Base-by-base conservation (phyloP, 2,329 filamentous ascomycete genomes). In the Arthrocladium fulminans region DNA sequence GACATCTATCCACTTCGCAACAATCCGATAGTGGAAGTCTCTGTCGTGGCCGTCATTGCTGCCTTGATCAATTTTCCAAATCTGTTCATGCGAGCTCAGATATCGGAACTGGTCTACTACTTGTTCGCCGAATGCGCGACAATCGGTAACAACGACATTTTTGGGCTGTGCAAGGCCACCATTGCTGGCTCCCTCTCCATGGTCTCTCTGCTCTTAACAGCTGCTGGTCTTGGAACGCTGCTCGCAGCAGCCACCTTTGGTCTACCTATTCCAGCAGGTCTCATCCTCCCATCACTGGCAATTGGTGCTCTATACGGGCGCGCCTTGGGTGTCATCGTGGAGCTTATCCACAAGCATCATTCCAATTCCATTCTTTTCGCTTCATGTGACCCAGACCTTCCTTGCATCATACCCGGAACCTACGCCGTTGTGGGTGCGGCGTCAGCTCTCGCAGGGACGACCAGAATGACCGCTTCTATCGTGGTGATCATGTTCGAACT, bases 401-500 rank as follows among this genome's bases (percentile, higher is more conserved):
- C 83, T 6, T 98, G 92, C 67, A 81, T 98, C 44, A 96, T 86
- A 0, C 90, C 92, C 0, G 92, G 90, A 12, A 94, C 90, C 1
- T 98, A 98, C 63, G 92, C 92, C 54, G 94, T 98, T 59, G 85
- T 98, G 53, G 92, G 92, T 27, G 92, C 92, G 0, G 90, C 92
- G 0, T 89, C 92, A 3, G 88, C 90, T n/a, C 79, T 98, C 1
- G 87, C 86, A 4, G 92, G 92, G 41, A 88, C 94, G 29, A 97
- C 90, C 15, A 81, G 90, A 57, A 94, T 98, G 82, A 98, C 92
- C 0, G 88, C 96, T 9, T 96, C 89, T 10, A 96, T 98, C 57
- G 90, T 98, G 3, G 92, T 97, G 60, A 98, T 98, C 69, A 96
- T 96, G 85, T 98, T 98, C 62, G 92, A 98, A 71, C 81, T 98